Conservation (phyloP, 192 early-diverging fungal genomes). For the Linnemannia elongata region DNA sequence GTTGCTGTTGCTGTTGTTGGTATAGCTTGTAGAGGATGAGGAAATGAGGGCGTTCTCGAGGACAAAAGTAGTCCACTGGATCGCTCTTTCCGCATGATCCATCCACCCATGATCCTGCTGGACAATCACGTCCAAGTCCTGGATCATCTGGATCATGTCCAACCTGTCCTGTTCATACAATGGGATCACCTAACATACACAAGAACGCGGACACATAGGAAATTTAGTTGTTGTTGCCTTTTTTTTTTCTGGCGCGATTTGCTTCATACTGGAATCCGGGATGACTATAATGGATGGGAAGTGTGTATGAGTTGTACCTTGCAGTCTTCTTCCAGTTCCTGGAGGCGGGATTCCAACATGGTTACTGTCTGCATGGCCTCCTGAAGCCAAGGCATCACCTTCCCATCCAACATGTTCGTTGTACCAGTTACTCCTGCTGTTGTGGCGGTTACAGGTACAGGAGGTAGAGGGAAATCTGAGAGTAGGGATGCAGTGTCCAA, state of each 20-base stretch:
- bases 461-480: not conserved
- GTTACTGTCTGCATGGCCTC: constrained; percentile 36
- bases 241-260: constrained; percentile 4
- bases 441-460: not conserved
- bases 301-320: not conserved
- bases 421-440: not conserved
- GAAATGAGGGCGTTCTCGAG: constrained; percentile 34
- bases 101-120: constrained; percentile 35
- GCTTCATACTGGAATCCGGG: constrained; percentile 20
- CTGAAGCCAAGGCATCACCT: constrained; percentile 30
- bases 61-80: constrained; percentile 17
- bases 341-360: constrained; percentile 19
- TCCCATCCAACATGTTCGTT: not conserved
- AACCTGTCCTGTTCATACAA: constrained; percentile 29
- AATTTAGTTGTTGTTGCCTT: not conserved
- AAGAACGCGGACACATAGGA: too few relatives aligned
- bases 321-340: constrained; percentile 39
- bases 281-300: not conserved
- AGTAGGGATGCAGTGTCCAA: not conserved
- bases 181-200: constrained; percentile 25
- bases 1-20: too few relatives aligned
- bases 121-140: constrained; percentile 17
- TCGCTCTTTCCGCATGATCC: constrained; percentile 13
- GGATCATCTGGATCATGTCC: constrained; percentile 33
- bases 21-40: not conserved